These are phyloP conservation scores for Dichomitus squalens DNA, from an alignment of 1,284 basidiomycete species.

Conservation along the genomic window DNA sequence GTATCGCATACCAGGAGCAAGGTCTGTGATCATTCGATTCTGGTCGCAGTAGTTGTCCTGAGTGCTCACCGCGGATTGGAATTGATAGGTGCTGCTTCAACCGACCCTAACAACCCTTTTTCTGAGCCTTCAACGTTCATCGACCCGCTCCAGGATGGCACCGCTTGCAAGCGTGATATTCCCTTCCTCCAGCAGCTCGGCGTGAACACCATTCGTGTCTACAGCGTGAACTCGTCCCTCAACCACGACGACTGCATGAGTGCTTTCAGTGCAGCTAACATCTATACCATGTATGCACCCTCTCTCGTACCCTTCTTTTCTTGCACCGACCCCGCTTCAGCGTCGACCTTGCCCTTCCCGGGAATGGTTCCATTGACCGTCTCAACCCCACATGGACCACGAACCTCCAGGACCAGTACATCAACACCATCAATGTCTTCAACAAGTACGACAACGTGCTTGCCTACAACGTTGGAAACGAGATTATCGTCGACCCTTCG, in stretches of 20 bases:
- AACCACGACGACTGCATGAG: slow-evolving; percentile 90
- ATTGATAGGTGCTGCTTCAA: slow-evolving; percentile 28
- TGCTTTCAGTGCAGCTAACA: slow-evolving; percentile 75
- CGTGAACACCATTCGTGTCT: slow-evolving; percentile 82
- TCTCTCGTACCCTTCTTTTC: slow-evolving; percentile 5
- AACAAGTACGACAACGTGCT: slow-evolving; percentile 83
- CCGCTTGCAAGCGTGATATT: slow-evolving; percentile 78
- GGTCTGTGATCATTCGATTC: slow-evolving; percentile 45
- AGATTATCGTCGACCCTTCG: slow-evolving; percentile 67
- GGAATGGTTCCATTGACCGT: slow-evolving; percentile 88
- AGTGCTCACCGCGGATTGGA: not conserved
- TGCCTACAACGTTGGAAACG: slow-evolving; percentile 88
- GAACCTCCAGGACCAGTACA: slow-evolving; percentile 81
- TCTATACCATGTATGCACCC: slow-evolving; percentile 79
- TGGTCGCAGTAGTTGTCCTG: not conserved
- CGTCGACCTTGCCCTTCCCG: slow-evolving; percentile 82
- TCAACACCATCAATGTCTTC: slow-evolving; percentile 78
- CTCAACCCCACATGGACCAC: slow-evolving; percentile 79
- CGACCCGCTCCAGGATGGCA: slow-evolving; percentile 74
- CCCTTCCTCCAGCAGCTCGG: slow-evolving; percentile 71
- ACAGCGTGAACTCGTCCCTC: slow-evolving; percentile 80
- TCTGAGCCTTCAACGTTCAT: slow-evolving; percentile 76
- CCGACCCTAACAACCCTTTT: slow-evolving; percentile 66
- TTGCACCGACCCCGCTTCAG: slow-evolving; percentile 40
- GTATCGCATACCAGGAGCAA: slow-evolving; percentile 88